These are phyloP conservation scores for Erythrobasidium hasegawianum DNA, from an alignment of 1,284 basidiomycete species.

Conservation along the genomic window DNA sequence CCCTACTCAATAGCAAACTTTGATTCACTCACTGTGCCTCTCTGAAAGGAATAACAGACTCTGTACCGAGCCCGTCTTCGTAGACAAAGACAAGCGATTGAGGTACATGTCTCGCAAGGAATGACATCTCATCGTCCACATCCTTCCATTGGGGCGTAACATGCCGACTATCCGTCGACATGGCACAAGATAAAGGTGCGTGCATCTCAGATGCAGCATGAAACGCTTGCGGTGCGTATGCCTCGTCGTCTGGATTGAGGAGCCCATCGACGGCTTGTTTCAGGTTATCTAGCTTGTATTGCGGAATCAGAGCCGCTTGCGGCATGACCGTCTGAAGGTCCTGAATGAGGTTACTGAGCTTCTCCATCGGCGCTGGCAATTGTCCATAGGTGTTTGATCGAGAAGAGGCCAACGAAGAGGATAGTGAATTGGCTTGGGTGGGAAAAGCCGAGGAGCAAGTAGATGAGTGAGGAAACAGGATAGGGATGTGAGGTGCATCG, in stretches of 20 bases:
- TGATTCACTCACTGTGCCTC: too few relatives aligned
- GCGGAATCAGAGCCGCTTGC: slow-evolving; percentile 2
- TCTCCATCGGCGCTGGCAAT: slow-evolving; percentile 11
- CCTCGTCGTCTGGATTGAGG: background rate
- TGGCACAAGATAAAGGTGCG: too few relatives aligned
- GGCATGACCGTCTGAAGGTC: slow-evolving; percentile 22
- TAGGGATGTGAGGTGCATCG: background rate
- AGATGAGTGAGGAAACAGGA: background rate
- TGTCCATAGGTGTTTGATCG: background rate
- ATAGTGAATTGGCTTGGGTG: background rate
- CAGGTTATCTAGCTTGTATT: slow-evolving; percentile 5
- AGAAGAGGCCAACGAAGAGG: background rate
- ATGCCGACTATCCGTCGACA: too few relatives aligned
- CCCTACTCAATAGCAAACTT: too few relatives aligned
- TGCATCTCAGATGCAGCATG: background rate
- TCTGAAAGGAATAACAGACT: background rate
- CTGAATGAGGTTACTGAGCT: slow-evolving; percentile 13
- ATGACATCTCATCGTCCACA: too few relatives aligned
- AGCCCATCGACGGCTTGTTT: slow-evolving; percentile 13
- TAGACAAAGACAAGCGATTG: slow-evolving; percentile 2
- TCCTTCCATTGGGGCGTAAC: too few relatives aligned
- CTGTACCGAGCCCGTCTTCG: background rate
- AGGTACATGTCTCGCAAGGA: background rate
- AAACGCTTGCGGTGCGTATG: slow-evolving; percentile 1
- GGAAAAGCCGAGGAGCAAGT: background rate